These are phyloP conservation scores for Mortierella sp. DNA, from an alignment of 371 early-diverging fungal species.

Conservation along the genomic window DNA sequence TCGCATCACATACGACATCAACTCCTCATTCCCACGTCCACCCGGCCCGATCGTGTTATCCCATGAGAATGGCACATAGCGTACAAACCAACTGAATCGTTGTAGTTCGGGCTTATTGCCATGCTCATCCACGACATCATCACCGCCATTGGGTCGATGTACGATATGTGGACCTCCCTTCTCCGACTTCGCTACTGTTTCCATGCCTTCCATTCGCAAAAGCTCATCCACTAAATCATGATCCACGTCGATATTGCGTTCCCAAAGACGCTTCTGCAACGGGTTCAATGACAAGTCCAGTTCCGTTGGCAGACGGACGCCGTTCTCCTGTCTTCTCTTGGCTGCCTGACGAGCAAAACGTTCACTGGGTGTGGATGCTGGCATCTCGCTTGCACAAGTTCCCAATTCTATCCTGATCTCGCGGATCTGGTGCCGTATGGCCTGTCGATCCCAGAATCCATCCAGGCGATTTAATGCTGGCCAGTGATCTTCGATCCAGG, in stretches of 20 bases:
- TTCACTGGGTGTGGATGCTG: background rate
- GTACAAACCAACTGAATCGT: slow-evolving; percentile 1
- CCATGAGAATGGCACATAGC: background rate
- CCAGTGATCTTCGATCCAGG: slow-evolving; percentile 24
- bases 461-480: slow-evolving; percentile 11
- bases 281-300: slow-evolving; percentile 12
- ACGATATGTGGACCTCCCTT: background rate
- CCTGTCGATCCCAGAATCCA: slow-evolving; percentile 20
- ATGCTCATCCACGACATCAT: slow-evolving; percentile 1
- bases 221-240: background rate
- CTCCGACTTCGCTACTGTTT: background rate
- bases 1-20: slow-evolving; percentile 33
- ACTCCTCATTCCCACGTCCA: slow-evolving; percentile 12
- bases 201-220: slow-evolving; percentile 6
- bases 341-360: background rate
- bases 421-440: background rate
- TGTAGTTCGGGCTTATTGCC: background rate
- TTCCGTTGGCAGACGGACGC: slow-evolving; percentile 5
- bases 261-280: background rate
- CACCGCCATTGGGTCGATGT: background rate
- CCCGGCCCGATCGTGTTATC: background rate
- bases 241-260: slow-evolving; percentile 3
- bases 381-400: background rate
- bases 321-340: slow-evolving; percentile 1
- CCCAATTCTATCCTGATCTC: slow-evolving; percentile 5